Conservation (phyloP, 345 rosid species). For the Lepidium aucheri region DNA sequence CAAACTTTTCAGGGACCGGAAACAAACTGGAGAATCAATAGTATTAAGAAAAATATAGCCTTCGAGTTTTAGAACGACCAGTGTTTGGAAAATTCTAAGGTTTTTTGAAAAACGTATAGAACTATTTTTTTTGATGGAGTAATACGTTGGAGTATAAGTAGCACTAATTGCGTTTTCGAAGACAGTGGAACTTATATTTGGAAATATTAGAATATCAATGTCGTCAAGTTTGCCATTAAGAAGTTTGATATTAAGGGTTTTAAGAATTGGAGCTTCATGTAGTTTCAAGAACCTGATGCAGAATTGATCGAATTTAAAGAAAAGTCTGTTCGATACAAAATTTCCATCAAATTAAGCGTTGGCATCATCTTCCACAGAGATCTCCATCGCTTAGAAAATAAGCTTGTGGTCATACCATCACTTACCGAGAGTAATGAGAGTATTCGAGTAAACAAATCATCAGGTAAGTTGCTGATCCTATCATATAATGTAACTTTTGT, state of each 20-base stretch:
- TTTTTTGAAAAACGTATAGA: too few species aligned
- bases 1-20: background rate
- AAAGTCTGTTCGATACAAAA: background rate
- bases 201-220: background rate
- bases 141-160: too few species aligned
- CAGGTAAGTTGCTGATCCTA: background rate
- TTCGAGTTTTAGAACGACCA: background rate
- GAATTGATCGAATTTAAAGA: background rate
- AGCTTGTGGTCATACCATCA: background rate
- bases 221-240: too few species aligned
- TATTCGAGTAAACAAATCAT: background rate
- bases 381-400: conserved; percentile 9
- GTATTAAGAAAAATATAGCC: background rate
- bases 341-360: background rate
- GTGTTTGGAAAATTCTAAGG: background rate
- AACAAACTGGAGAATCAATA: background rate
- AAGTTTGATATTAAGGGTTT: background rate
- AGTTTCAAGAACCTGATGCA: background rate
- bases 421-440: background rate
- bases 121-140: too few species aligned
- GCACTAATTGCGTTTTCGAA: background rate
- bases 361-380: conserved; percentile 8
- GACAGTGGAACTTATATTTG: background rate
- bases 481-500: background rate
- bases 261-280: background rate